Conservation (phyloP, 2,329 filamentous ascomycete genomes). For the Colletotrichum noveboracense region DNA sequence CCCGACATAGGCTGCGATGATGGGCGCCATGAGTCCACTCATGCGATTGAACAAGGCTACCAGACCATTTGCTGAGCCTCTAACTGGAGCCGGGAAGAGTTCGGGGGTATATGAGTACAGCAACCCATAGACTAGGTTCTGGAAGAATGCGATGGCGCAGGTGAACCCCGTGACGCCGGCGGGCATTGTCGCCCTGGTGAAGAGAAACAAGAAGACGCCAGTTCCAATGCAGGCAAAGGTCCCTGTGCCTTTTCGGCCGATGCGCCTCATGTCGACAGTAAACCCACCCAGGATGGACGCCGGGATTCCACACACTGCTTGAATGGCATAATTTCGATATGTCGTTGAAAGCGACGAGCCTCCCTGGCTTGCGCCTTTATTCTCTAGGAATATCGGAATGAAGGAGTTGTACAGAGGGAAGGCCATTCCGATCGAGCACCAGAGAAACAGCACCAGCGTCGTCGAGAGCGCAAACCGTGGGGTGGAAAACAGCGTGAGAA, state of each 20-base stretch:
- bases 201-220: constrained; percentile 25
- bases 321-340: constrained; percentile 27
- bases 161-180: constrained; percentile 24
- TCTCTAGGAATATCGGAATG: constrained; percentile 32
- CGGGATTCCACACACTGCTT: constrained; percentile 26
- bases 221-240: constrained; percentile 24
- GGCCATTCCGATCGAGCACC: constrained; percentile 64
- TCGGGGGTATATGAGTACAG: constrained; percentile 14
- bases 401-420: constrained; percentile 62
- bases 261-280: constrained; percentile 22
- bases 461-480: constrained; percentile 53
- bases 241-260: constrained; percentile 26
- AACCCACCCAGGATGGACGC: constrained; percentile 18
- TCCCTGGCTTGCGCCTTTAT: constrained; percentile 24
- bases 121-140: constrained; percentile 26
- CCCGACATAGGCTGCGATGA: constrained; percentile 17
- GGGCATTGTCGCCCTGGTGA: constrained; percentile 28
- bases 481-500: constrained; percentile 60
- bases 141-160: constrained; percentile 27
- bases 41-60: background rate
- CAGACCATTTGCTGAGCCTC: background rate
- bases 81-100: background rate
- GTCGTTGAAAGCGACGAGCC: background rate
- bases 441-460: constrained; percentile 56
- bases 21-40: constrained; percentile 7